Conservation (phyloP, 208 protist species). For the Wallacemonas sp. region DNA sequence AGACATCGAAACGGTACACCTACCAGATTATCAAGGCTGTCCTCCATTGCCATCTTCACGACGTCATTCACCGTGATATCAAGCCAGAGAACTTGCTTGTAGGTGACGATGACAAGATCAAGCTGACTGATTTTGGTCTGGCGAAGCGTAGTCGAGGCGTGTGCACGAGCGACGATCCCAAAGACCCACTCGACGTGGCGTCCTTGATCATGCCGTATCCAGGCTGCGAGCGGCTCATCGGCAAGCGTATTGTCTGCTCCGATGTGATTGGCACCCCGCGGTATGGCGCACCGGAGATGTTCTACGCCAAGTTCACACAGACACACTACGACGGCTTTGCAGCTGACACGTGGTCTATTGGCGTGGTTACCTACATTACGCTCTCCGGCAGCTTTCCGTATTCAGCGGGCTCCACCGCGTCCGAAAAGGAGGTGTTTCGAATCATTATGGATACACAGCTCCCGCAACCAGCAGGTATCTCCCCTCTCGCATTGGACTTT, state of each 20-base stretch:
- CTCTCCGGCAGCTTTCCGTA: constrained; percentile 97
- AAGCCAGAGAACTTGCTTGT: constrained; percentile 92
- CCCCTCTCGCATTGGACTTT: constrained; percentile 66
- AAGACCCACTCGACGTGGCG: constrained; percentile 66
- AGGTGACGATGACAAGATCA: constrained; percentile 85
- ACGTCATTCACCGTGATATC: constrained; percentile 92
- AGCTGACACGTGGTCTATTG: constrained; percentile 96
- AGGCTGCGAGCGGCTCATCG: constrained; percentile 78
- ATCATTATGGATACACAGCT: constrained; percentile 88
- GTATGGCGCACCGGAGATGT: constrained; percentile 91
- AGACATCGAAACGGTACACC: constrained; percentile 82
- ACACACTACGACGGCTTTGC: constrained; percentile 93
- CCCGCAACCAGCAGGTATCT: constrained; percentile 73
- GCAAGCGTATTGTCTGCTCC: constrained; percentile 83
- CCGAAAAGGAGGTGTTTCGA: constrained; percentile 92
- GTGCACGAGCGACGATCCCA: constrained; percentile 56
- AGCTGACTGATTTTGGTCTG: constrained; percentile 92
- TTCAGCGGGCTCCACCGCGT: constrained; percentile 78
- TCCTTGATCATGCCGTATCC: constrained; percentile 78
- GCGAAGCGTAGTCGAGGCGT: constrained; percentile 80
- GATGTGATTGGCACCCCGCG: constrained; percentile 91
- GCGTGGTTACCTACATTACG: constrained; percentile 97
- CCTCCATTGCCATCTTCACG: constrained; percentile 89
- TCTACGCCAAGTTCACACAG: constrained; percentile 91
- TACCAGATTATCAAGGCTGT: constrained; percentile 92